phyloP scores from a whole-genome alignment of 2,329 filamentous ascomycete species.

The Penicillium sp. region DNA sequence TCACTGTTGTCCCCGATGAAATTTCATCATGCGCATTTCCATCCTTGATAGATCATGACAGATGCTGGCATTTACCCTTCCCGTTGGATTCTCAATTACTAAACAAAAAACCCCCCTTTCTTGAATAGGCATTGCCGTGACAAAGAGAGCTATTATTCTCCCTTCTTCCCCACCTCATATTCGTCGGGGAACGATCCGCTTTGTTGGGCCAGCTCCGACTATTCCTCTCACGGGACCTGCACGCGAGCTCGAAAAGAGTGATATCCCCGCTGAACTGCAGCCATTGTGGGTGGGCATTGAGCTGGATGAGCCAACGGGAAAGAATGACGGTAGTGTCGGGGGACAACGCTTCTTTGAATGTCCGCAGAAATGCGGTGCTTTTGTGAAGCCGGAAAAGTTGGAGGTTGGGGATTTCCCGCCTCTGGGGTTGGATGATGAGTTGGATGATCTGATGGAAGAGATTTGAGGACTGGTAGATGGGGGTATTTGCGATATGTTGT shows the following conservation, averaged over 20 bases:
- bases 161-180: conserved; percentile 39
- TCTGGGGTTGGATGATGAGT: conserved; percentile 47
- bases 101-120: neutral
- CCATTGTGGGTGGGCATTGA: conserved; percentile 54
- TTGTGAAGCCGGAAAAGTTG: conserved; percentile 57
- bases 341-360: conserved; percentile 52
- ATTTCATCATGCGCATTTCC: no score
- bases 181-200: conserved; percentile 40
- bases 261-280: conserved; percentile 16
- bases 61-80: neutral
- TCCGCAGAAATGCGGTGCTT: conserved; percentile 51
- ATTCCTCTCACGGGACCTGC: conserved; percentile 34
- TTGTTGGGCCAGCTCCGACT: conserved; percentile 36
- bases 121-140: conserved; percentile 37
- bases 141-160: conserved; percentile 40
- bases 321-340: conserved; percentile 54
- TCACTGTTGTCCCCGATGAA: no score
- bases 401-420: conserved; percentile 56
- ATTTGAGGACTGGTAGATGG: conserved; percentile 30
- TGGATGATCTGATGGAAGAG: conserved; percentile 52
- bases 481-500: no score
- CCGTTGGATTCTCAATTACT: neutral
- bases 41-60: neutral
- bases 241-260: conserved; percentile 14
- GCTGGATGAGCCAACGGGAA: conserved; percentile 59